Base-by-base conservation (phyloP, 2,329 filamentous ascomycete species). In the Colletotrichum gigasporum region DNA sequence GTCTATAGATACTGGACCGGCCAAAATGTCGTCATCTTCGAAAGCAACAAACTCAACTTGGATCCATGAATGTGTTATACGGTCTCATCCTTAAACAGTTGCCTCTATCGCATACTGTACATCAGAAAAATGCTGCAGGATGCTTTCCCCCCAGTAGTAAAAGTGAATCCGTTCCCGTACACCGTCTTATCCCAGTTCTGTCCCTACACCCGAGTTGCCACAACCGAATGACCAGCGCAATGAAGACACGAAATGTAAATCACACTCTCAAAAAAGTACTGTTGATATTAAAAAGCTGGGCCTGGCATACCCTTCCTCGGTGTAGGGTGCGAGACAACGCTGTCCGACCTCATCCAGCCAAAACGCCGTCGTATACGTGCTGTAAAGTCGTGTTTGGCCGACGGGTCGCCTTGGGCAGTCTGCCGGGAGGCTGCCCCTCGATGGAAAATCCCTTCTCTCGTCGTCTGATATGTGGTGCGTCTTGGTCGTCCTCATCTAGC, bases 401-500 rank as follows among this genome's bases (percentile, higher is more conserved):
- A 18, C 14, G 48, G 61, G 56, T 48, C 48, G 28, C 39, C 26
- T 41, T 18, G 41, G 20, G 50, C 56, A 64, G 42, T 61, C 48
- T 64, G 61, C 42, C 56, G 44, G 45, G 34, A 44, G 39, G 22
- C 48, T 52, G 56, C 48, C 61, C 39, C 41, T 48, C 44, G 51
- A 60, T 42, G 22, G 16, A n/a, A 20, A 30, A 48, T 20, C 39
- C 34, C 32, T 44, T 61, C 55, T 47, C 24, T 41, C 35, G 32
- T 55, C 56, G 28, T 37, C 12, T 20, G 34, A 30, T 42, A 54
- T 35, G 24, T 28, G 34, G 32, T 65, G n/a, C n/a, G 58, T 59
- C 62, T 62, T 65, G 54, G 37, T 56, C 53, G 47, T 64, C 67
- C 70, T 69, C 51, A 28, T 71, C 71, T 83, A 89, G 78, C 86